Evolutionary conservation across 805 yeast species (phyloP), one percentile per base, ranked within the genome.

Genomic region (Helenozyma rhizophorensis): DNA sequence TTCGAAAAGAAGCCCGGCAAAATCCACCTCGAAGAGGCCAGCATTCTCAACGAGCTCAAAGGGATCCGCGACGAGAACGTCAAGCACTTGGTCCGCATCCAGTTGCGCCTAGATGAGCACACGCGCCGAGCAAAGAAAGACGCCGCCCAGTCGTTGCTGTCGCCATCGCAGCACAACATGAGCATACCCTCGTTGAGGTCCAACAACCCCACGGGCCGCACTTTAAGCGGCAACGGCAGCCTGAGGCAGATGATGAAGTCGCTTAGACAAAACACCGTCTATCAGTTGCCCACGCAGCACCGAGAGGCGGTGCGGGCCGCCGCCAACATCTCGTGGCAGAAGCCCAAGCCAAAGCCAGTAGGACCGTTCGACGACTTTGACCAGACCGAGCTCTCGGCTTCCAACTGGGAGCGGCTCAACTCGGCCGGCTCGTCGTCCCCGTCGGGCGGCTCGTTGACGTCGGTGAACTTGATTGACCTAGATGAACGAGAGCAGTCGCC

Each of bases 391-490:
- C 43, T 48, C 18, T 34, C 37, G 13, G 41, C 42, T 11, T 14
- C 34, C n/a, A 45, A 50, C 23, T 56, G 63, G 58, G 62, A 52
- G 23, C 50, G 46, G 26, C 48, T 57, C 25, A 48, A 48, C 15
- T 33, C 43, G 25, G 37, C 28, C 19, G 42, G 29, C 9, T 31
- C 40, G 3, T 31, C 19, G 6, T 28, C 42, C 8, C 32, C 43
- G 14, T 16, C 30, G 6, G 13, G 24, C 14, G 41, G 18, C 21
- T 34, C 41, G 9, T 27, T 37, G 14, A 45, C 37, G 16, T 61
- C 69, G 25, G 66, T 72, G 23, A 76, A 78, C 37, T 66, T 87
- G 46, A 83, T 88, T 40, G 95, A 87, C 51, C 77, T 87, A 46
- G 94, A 75, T 51, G 45, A 43, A 14, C 30, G 36, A 14, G 85